phyloP scores from a whole-genome alignment of 2,329 filamentous ascomycete species.

The Aspergillus aculeatus region DNA sequence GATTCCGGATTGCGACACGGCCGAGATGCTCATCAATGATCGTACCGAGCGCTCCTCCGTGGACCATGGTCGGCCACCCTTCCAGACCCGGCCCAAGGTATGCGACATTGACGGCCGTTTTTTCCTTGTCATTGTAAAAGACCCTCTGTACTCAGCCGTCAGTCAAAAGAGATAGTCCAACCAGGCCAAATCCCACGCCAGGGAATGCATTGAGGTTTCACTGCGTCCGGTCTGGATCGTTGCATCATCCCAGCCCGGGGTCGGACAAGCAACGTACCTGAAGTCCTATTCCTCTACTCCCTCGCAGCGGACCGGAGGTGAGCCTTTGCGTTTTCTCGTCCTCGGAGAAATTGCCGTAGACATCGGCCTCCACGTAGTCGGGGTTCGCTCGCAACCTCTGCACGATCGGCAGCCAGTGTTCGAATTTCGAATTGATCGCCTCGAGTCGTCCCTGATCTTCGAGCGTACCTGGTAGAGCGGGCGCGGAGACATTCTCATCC shows the following conservation, averaged over 20 bases:
- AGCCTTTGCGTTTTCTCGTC: constrained; percentile 36
- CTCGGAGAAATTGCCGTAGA: constrained; percentile 37
- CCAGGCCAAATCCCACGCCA: neutral
- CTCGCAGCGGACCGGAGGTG: constrained; percentile 41
- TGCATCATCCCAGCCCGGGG: constrained; percentile 14
- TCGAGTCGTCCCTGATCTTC: constrained; percentile 33
- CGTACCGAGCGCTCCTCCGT: constrained; percentile 69
- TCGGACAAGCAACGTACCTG: constrained; percentile 34
- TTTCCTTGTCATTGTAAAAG: constrained; percentile 61
- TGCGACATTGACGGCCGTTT: constrained; percentile 62
- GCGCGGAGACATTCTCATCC: constrained; percentile 23
- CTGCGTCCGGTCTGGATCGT: neutral
- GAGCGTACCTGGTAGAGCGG: constrained; percentile 33
- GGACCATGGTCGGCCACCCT: constrained; percentile 70
- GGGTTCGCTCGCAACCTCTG: constrained; percentile 38
- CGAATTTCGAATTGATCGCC: constrained; percentile 32
- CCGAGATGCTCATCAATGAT: constrained; percentile 68
- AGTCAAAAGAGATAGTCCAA: constrained; percentile 9
- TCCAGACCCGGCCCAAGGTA: constrained; percentile 64
- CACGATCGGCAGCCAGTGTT: constrained; percentile 38
- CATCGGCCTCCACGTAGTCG: constrained; percentile 40
- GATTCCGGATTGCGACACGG: constrained; percentile 56
- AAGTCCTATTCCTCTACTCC: constrained; percentile 40
- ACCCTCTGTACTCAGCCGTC: constrained; percentile 51
- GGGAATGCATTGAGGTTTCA: neutral